phyloP scores from a whole-genome alignment of 129 eudicot genomes.

The Rutidosis leptorrhynchoides region DNA sequence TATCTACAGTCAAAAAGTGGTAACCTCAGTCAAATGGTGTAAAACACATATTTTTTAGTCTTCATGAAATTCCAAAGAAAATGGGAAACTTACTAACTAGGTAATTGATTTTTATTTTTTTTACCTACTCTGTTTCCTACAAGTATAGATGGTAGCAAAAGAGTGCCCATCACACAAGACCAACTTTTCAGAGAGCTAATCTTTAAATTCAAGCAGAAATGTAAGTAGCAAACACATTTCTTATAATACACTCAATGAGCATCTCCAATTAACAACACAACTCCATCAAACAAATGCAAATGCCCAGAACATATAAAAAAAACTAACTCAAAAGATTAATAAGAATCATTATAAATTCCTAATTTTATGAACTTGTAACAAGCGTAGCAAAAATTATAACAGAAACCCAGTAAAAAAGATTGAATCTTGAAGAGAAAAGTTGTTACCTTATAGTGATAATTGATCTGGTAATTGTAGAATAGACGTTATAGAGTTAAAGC shows the following conservation, averaged over 20 bases:
- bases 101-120: background rate
- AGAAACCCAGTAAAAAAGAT: constrained; percentile 22
- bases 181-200: constrained; percentile 9
- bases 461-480: constrained; percentile 12
- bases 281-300: background rate
- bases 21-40: constrained; percentile 12
- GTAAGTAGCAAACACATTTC: constrained; percentile 21
- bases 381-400: constrained; percentile 13
- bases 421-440: background rate
- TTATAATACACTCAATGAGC: background rate
- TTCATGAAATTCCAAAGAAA: background rate
- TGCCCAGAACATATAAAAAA: background rate
- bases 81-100: background rate
- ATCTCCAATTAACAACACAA: constrained; percentile 11
- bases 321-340: background rate
- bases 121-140: background rate
- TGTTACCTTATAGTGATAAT: constrained; percentile 17
- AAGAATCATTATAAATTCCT: background rate
- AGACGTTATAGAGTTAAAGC: constrained; percentile 21
- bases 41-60: background rate
- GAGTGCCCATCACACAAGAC: constrained; percentile 13
- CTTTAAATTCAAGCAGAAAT: constrained; percentile 8
- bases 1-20: constrained; percentile 15
- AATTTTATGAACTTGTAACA: background rate
- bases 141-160: background rate